Percentiles rank a stretch among this genome's conserved stretches.
Evolutionary conservation across 441 rosid genomes (phyloP).

Genomic region (Populus hybrid): DNA sequence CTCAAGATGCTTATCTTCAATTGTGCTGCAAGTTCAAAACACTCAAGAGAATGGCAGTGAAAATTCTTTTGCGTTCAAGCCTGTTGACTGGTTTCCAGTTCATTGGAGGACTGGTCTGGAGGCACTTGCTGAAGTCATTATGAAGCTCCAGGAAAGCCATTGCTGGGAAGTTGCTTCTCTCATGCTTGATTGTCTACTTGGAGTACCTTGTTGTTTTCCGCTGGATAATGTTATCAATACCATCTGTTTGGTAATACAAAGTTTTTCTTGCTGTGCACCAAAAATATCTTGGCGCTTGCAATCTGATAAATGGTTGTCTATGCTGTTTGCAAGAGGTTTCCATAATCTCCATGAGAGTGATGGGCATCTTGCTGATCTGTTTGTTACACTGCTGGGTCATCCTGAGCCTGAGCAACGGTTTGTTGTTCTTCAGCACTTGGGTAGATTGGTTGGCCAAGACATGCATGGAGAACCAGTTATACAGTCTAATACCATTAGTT

Average conservation of each 20-base stretch:
- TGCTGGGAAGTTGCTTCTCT: slow-evolving; percentile 78
- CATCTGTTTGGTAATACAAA: slow-evolving; percentile 50
- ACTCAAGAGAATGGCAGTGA: slow-evolving; percentile 34
- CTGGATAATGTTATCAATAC: slow-evolving; percentile 39
- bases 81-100: slow-evolving; percentile 31
- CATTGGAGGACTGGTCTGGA: slow-evolving; percentile 53
- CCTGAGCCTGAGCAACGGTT: slow-evolving; percentile 83
- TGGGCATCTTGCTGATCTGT: slow-evolving; percentile 53
- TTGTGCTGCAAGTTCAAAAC: slow-evolving; percentile 32
- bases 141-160: slow-evolving; percentile 45
- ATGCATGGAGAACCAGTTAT: slow-evolving; percentile 31
- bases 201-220: slow-evolving; percentile 44
- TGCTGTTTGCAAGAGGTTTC: slow-evolving; percentile 42
- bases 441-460: slow-evolving; percentile 63
- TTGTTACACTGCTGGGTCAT: slow-evolving; percentile 55
- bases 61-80: slow-evolving; percentile 30
- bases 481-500: slow-evolving; percentile 30
- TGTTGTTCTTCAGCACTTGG: slow-evolving; percentile 62
- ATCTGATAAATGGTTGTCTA: slow-evolving; percentile 69
- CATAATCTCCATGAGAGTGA: slow-evolving; percentile 47
- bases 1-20: slow-evolving; percentile 54
- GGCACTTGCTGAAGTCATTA: slow-evolving; percentile 51
- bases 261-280: slow-evolving; percentile 56
- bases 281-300: slow-evolving; percentile 72
- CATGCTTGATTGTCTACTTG: slow-evolving; percentile 69